Percentiles rank a stretch among this genome's conserved stretches.
These are phyloP conservation scores for Fusarium luffae DNA, from an alignment of 2,329 filamentous ascomycete genomes.

Conservation along the genomic window DNA sequence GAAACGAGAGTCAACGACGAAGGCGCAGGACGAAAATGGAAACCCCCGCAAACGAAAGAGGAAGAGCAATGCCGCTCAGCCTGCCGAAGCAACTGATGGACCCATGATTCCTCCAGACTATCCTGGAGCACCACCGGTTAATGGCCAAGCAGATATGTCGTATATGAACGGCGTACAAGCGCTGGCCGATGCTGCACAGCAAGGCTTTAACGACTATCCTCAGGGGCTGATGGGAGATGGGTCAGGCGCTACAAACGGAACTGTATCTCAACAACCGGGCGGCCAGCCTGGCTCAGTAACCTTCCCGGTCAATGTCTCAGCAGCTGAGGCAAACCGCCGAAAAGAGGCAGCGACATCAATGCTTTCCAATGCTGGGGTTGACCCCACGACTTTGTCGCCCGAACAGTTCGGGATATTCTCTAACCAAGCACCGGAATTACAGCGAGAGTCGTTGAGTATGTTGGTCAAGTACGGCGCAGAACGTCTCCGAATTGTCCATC, in stretches of 20 bases:
- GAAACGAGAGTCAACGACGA: constrained; percentile 33
- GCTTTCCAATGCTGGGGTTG: constrained; percentile 59
- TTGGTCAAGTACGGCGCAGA: constrained; percentile 68
- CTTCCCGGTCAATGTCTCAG: constrained; percentile 51
- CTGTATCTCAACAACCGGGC: constrained; percentile 10
- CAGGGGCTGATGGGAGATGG: constrained; percentile 26
- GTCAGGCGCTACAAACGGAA: constrained; percentile 15
- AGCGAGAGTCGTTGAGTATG: constrained; percentile 66
- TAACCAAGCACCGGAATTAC: constrained; percentile 67
- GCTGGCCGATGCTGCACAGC: background rate
- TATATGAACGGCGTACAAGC: constrained; percentile 24
- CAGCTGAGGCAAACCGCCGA: constrained; percentile 62
- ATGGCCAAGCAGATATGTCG: constrained; percentile 6
- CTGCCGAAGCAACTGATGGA: constrained; percentile 12
- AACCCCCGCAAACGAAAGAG: constrained; percentile 47
- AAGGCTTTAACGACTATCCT: constrained; percentile 31
- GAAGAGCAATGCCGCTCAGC: constrained; percentile 41
- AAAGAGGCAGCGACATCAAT: constrained; percentile 61
- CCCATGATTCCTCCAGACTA: constrained; percentile 29
- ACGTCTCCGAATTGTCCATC: constrained; percentile 66
- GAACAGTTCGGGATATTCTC: constrained; percentile 70
- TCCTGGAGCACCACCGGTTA: constrained; percentile 6
- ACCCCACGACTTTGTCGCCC: constrained; percentile 61
- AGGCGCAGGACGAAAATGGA: constrained; percentile 42
- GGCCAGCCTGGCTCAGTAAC: constrained; percentile 27